These are phyloP conservation scores for Eucalyptus melliodora DNA, from an alignment of 345 rosid genomes.

Conservation along the genomic window DNA sequence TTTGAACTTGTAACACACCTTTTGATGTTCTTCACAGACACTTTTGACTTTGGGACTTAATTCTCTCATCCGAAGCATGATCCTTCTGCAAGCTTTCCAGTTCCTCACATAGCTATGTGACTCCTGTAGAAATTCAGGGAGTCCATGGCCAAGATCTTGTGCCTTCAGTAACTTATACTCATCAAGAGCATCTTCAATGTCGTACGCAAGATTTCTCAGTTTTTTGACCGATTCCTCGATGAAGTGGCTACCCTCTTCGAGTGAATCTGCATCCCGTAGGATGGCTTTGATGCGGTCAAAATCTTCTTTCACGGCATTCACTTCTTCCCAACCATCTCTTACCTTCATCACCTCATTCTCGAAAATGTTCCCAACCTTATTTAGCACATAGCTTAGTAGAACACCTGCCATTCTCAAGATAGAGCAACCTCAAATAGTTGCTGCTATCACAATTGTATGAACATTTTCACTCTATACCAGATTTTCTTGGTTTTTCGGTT, in stretches of 20 bases:
- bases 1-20: neutral
- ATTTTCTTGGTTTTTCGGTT: neutral
- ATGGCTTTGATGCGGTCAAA: slow-evolving; percentile 9
- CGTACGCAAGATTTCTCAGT: slow-evolving; percentile 10
- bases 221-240: slow-evolving; percentile 13
- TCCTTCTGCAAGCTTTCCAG: slow-evolving; percentile 7
- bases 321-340: slow-evolving; percentile 2
- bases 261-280: slow-evolving; percentile 10
- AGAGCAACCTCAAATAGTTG: neutral
- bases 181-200: slow-evolving; percentile 23
- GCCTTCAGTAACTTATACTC: slow-evolving; percentile 6
- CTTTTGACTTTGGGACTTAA: slow-evolving; percentile 2
- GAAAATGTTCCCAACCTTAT: neutral
- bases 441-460: neutral
- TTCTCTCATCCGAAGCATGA: neutral
- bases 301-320: slow-evolving; percentile 8
- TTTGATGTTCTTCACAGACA: slow-evolving; percentile 1
- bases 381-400: slow-evolving; percentile 9
- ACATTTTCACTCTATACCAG: neutral
- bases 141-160: neutral
- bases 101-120: neutral
- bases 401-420: slow-evolving; percentile 6
- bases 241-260: slow-evolving; percentile 1
- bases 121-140: neutral
- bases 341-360: slow-evolving; percentile 1